These are phyloP conservation scores for Blastocystis sp. DNA, from an alignment of 352 stramenopile species.

Conservation along the genomic window DNA sequence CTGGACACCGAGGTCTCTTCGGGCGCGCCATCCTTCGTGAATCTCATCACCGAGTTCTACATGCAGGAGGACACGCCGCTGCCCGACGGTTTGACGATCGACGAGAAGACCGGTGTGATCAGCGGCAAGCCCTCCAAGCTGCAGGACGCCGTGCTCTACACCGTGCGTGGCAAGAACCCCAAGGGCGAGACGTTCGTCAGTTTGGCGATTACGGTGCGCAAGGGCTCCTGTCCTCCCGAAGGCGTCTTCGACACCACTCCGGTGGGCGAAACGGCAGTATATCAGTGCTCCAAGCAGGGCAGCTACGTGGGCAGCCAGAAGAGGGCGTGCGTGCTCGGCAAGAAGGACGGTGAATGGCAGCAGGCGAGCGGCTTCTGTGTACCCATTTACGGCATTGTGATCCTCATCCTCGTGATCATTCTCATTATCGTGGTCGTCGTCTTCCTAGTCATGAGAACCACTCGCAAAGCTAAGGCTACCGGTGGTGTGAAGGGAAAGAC, in stretches of 20 bases:
- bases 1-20: not conserved
- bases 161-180: conserved; percentile 17
- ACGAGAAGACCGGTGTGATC: conserved; percentile 9
- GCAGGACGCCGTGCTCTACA: not conserved
- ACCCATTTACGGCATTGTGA: conserved; percentile 7
- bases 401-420: conserved; percentile 25
- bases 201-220: conserved; percentile 10
- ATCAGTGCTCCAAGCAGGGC: conserved; percentile 3
- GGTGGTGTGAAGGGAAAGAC: conserved; percentile 37
- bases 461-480: not conserved
- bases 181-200: not conserved
- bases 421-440: conserved; percentile 49
- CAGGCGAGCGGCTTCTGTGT: conserved; percentile 1
- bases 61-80: not conserved
- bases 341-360: conserved; percentile 21
- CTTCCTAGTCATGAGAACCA: not conserved
- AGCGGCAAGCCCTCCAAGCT: not conserved
- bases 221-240: conserved; percentile 8
- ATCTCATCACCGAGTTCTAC: conserved; percentile 24
- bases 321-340: not conserved
- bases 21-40: not conserved
- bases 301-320: conserved; percentile 29
- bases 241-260: conserved; percentile 17
- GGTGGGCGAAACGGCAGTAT: not conserved
- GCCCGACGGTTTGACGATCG: conserved; percentile 18